Evolutionary conservation across 331 rosid genomes (phyloP), one percentile per base, ranked within the genome.

Genomic region (Prunus yedoensis): DNA sequence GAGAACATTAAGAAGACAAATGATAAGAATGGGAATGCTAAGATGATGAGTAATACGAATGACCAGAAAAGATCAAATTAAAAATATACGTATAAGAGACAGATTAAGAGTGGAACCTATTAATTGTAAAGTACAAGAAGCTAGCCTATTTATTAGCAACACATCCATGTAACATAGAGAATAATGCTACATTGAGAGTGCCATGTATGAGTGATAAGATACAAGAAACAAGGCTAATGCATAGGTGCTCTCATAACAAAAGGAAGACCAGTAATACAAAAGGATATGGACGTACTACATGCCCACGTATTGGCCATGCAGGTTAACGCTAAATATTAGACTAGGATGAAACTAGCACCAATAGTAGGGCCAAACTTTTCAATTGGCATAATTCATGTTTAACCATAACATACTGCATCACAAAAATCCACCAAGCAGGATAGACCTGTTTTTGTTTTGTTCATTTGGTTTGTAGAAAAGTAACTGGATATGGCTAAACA

Each of bases 221-320:
- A 35, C 23, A 43, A 54, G 35, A 52, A 20, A 71, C 3, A 10
- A 38, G 2, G 27, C 13, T 14, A 25, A 27, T 4, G n/a, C 6
- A 58, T 73, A 23, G 43, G 58, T 72, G 45, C 46, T 23, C 21
- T 53, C 77, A 46, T 46, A 27, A 45, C 69, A 32, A 35, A 59
- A 73, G 59, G 30, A 73, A 50, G 60, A 17, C 35, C 35, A 53
- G 17, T 52, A 6, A 20, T 30, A 52, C 9, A 17, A 35, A 56
- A 56, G 17, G 11, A 38, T 5, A 52, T 21, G 41, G 0, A 57
- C 6, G 38, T 21, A 56, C 63, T n/a, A 15, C 28, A 23, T 38
- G 54, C 63, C 41, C 66, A 71, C 0, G 16, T 23, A 56, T 21
- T 14, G 11, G 25, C 17, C 16, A 21, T 25, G 8, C 17, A 57